A percentile compares a stretch with the other conserved stretches of the same genome.
Conservation (phyloP, 2,329 filamentous ascomycete species). For the Sporothrix brasiliensis region DNA sequence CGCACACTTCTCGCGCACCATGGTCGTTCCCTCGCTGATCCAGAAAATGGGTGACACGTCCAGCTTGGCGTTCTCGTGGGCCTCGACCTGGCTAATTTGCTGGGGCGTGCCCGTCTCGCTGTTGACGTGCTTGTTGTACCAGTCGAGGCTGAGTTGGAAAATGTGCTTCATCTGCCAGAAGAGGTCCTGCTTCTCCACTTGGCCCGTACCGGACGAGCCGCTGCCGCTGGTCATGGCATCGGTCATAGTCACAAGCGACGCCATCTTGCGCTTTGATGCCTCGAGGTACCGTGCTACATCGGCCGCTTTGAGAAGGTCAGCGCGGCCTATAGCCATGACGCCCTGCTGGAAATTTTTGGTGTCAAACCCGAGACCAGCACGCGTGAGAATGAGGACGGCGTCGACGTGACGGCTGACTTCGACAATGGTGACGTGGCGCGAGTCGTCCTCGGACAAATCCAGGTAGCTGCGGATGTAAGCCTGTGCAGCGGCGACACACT, state of each 20-base stretch:
- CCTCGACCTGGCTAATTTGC: not conserved
- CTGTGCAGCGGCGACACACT: conserved; percentile 35
- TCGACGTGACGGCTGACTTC: conserved; percentile 36
- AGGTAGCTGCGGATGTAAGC: conserved; percentile 34
- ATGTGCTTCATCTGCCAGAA: conserved; percentile 36
- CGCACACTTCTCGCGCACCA: not conserved
- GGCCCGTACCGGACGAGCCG: not conserved
- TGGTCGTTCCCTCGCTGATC: conserved; percentile 24
- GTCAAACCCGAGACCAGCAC: conserved; percentile 30
- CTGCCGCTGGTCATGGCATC: not conserved
- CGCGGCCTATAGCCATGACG: not conserved
- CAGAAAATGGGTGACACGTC: conserved; percentile 27
- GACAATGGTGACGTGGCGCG: conserved; percentile 33
- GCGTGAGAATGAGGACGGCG: conserved; percentile 34
- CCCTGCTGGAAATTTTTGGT: conserved; percentile 30
- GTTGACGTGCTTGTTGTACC: conserved; percentile 32
- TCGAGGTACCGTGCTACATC: conserved; percentile 33
- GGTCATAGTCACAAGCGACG: conserved; percentile 23
- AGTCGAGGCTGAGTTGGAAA: conserved; percentile 30
- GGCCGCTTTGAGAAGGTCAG: conserved; percentile 29
- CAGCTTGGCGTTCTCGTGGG: conserved; percentile 20
- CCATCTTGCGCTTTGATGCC: conserved; percentile 32
- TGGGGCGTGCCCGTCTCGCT: not conserved
- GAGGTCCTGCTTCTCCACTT: conserved; percentile 29
- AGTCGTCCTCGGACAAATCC: conserved; percentile 25